phyloP scores from a whole-genome alignment of 2,329 filamentous ascomycete genomes.

The Aspergillus uvarum region DNA sequence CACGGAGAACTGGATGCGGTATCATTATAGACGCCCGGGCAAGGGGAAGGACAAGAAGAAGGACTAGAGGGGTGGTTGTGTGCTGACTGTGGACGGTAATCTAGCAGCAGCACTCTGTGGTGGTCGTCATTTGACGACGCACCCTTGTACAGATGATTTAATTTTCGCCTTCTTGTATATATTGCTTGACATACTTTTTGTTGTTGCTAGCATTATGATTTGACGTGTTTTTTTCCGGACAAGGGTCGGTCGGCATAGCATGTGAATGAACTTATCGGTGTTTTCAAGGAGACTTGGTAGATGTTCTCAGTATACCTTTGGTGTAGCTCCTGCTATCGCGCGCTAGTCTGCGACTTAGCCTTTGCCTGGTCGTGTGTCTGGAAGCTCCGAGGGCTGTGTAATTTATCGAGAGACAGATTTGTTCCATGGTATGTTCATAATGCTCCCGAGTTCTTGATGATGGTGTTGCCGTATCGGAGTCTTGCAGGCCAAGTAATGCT shows the following conservation, averaged over 20 bases:
- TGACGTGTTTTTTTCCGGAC: not conserved
- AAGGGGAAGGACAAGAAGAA: not conserved
- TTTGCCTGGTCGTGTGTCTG: too few relatives aligned
- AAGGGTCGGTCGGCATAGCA: not conserved
- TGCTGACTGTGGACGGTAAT: not conserved
- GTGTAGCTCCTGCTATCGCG: too few relatives aligned
- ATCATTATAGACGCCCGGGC: conserved; percentile 15
- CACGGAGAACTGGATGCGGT: conserved; percentile 31
- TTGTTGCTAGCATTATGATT: not conserved
- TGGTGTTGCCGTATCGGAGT: too few relatives aligned
- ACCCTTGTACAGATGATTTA: not conserved
- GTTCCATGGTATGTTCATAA: too few relatives aligned
- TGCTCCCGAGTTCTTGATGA: too few relatives aligned
- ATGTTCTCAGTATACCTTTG: too few relatives aligned
- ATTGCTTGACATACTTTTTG: not conserved
- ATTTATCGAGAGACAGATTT: too few relatives aligned
- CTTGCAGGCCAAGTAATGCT: too few relatives aligned
- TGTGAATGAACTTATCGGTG: not conserved
- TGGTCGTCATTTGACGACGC: not conserved
- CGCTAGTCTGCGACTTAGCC: too few relatives aligned
- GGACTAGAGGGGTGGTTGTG: not conserved
- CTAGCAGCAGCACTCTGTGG: not conserved
- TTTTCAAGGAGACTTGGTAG: too few relatives aligned
- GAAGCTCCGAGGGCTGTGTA: too few relatives aligned
- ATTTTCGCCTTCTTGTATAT: not conserved